Base-by-base conservation (phyloP, 2,329 filamentous ascomycete genomes). In the Aspergillus sp. region DNA sequence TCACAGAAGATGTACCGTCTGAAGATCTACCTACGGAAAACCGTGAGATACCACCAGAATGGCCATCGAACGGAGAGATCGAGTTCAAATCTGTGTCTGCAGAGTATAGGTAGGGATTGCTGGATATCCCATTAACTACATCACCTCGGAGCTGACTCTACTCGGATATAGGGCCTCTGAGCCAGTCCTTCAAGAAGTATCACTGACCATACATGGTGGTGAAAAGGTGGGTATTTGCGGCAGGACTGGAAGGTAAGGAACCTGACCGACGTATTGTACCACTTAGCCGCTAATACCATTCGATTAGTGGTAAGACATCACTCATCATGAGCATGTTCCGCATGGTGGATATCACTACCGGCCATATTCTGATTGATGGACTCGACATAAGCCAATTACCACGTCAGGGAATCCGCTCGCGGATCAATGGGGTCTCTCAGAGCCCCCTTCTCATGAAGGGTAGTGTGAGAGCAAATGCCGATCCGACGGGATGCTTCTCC, bases 111-210 rank as follows among this genome's bases (percentile, higher is more conserved):
- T 79, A 62, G 38, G 67, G 2, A 5, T 6, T 5, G 4, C 30
- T 19, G 4, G 8, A 8, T 6, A 28, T 10, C 52, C 47, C 15
- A 5, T 12, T 55, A 2, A 21, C 23, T 1, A n/a, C 12, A 28
- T 4, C 36, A 10, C 12, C 19, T 1, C 28, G n/a, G 36, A 55
- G 38, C 67, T 70, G 58, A 70, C 55, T 39, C 3, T 13, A 9
- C 2, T 30, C 8, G 19, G 3, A 49, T 59, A 17, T 32, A 68
- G 72, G 62, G 59, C 65, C 3, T 63, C 67, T 5, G 72, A 76
- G 48, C 71, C 69, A 36, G 79, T 82, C 2, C 73, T 84, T 54
- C 73, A 77, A n/a, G 67, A 80, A 19, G 72, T 86, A 38, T 80
- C 74, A 9, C 66, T 87, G 1, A 72, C 74, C 3, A 78, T 86